These are phyloP conservation scores for Podospora sp. DNA, from an alignment of 495 filamentous ascomycete species.

Conservation along the genomic window DNA sequence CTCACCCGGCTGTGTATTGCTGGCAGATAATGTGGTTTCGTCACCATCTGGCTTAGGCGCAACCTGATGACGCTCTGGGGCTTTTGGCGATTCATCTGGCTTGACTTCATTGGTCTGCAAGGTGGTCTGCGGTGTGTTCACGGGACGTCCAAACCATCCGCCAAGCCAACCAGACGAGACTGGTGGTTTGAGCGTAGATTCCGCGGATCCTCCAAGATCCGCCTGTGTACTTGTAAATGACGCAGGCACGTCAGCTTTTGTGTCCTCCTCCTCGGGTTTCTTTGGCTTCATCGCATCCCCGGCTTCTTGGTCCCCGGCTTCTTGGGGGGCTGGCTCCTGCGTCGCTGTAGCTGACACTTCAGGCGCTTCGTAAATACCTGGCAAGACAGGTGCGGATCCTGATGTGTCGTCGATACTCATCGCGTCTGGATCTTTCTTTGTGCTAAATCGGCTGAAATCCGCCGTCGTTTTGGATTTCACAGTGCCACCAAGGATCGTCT, in stretches of 20 bases:
- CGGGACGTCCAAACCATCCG: slow-evolving; percentile 55
- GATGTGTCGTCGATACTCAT: slow-evolving; percentile 30
- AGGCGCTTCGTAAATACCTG: slow-evolving; percentile 24
- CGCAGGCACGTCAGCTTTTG: slow-evolving; percentile 1
- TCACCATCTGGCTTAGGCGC: slow-evolving; percentile 16
- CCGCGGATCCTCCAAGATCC: not conserved
- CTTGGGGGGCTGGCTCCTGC: not conserved
- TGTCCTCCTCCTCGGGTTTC: not conserved
- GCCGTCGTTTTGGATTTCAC: slow-evolving; percentile 40
- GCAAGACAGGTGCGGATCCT: slow-evolving; percentile 32
- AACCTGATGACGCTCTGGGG: slow-evolving; percentile 25
- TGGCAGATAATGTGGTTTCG: slow-evolving; percentile 20
- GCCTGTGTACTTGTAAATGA: slow-evolving; percentile 15
- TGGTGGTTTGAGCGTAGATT: slow-evolving; percentile 37
- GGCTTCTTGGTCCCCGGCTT: not conserved
- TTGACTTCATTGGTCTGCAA: slow-evolving; percentile 22
- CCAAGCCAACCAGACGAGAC: slow-evolving; percentile 55
- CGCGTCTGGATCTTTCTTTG: slow-evolving; percentile 39
- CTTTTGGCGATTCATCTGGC: slow-evolving; percentile 8
- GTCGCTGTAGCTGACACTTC: not conserved
- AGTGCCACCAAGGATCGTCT: slow-evolving; percentile 68
- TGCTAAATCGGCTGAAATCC: slow-evolving; percentile 52
- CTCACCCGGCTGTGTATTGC: slow-evolving; percentile 19
- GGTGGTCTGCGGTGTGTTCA: slow-evolving; percentile 17
- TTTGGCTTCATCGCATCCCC: not conserved